phyloP scores from a whole-genome alignment of 352 stramenopile species.

The Pythium volutum region DNA sequence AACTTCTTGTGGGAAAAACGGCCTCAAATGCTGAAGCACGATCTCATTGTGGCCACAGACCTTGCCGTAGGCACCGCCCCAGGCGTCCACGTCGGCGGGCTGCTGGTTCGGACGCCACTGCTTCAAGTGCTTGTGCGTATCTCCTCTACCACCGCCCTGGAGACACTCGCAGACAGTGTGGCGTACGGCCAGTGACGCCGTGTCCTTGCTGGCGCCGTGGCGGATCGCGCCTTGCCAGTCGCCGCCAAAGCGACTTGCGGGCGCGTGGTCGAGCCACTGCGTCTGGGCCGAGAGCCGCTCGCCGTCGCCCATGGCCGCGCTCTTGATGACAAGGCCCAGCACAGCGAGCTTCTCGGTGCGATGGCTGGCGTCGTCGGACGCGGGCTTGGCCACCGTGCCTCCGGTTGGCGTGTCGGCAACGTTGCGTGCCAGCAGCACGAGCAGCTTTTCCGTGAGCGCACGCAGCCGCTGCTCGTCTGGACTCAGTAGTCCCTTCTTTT shows the following conservation, averaged over 20 bases:
- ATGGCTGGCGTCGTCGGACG: conserved; percentile 31
- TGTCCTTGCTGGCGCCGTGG: conserved; percentile 75
- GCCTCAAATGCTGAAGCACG: conserved; percentile 78
- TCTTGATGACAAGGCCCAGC: conserved; percentile 59
- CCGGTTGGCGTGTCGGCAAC: conserved; percentile 3
- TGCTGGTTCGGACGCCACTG: conserved; percentile 76
- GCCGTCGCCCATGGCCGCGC: conserved; percentile 48
- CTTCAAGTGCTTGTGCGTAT: conserved; percentile 23
- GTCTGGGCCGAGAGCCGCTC: conserved; percentile 76
- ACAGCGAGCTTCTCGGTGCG: conserved; percentile 60
- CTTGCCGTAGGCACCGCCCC: conserved; percentile 85
- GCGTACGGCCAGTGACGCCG: conserved; percentile 55
- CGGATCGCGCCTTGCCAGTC: conserved; percentile 66
- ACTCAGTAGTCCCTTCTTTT: conserved; percentile 43
- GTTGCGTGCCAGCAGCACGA: conserved; percentile 42
- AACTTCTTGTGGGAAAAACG: conserved; percentile 86
- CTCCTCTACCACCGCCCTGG: conserved; percentile 2
- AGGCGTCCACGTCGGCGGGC: conserved; percentile 60
- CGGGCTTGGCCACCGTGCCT: background rate
- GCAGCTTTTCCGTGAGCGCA: conserved; percentile 68
- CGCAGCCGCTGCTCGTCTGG: conserved; percentile 71
- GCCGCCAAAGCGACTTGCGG: conserved; percentile 41
- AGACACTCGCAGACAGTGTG: conserved; percentile 32
- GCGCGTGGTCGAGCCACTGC: conserved; percentile 75
- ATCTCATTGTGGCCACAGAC: conserved; percentile 90